Conservation (phyloP, 139 green algal genomes). For the Chlamydomonas incerta region DNA sequence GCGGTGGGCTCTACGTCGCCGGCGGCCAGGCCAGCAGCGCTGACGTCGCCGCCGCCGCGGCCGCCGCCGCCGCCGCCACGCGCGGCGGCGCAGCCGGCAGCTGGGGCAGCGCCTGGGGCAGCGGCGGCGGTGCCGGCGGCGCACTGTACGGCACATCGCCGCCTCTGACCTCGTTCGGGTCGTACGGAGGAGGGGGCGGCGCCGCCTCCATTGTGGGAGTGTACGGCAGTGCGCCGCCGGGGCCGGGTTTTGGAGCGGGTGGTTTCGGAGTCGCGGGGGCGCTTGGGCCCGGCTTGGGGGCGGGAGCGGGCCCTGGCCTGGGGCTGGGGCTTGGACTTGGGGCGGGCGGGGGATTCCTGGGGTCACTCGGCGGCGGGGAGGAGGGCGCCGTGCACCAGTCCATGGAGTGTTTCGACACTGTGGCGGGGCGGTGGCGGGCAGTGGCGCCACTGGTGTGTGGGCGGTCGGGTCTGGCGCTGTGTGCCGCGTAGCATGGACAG, state of each 20-base stretch:
- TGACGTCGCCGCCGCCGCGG: neutral
- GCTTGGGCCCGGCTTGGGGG: too few relatives aligned
- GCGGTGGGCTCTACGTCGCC: conserved; percentile 66
- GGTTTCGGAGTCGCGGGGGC: too few relatives aligned
- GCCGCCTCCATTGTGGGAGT: too few relatives aligned
- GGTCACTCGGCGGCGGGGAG: neutral
- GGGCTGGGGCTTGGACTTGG: too few relatives aligned
- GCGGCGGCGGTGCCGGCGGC: neutral
- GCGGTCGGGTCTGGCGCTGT: conserved; percentile 66
- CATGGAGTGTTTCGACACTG: conserved; percentile 54
- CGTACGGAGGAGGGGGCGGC: too few relatives aligned
- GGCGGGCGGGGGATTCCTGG: too few relatives aligned
- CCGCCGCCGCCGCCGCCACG: neutral
- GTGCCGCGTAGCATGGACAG: too few relatives aligned
- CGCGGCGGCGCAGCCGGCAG: neutral
- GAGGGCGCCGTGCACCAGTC: conserved; percentile 49
- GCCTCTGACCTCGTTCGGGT: too few relatives aligned
- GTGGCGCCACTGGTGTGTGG: conserved; percentile 54
- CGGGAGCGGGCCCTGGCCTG: too few relatives aligned
- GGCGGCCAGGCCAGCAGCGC: conserved; percentile 57
- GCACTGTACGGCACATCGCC: too few relatives aligned
- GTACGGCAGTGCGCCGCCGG: too few relatives aligned
- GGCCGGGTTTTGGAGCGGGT: too few relatives aligned
- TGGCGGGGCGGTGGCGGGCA: conserved; percentile 54
- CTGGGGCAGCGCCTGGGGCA: neutral